Conservation (phyloP, 805 yeast genomes). For the Vanderwaltozyma verrucispora region DNA sequence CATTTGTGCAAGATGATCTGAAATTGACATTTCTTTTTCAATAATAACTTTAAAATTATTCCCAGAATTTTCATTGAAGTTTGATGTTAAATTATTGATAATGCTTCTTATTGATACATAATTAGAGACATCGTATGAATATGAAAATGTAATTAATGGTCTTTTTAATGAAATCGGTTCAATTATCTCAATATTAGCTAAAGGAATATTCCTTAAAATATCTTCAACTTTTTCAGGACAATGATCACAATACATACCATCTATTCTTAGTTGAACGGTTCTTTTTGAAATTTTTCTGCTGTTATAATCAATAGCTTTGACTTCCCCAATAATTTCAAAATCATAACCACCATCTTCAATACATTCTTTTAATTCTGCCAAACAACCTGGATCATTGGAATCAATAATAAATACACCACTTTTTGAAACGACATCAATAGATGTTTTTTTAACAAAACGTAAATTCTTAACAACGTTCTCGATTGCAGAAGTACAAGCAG, state of each 20-base stretch:
- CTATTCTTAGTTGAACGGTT: neutral
- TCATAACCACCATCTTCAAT: neutral
- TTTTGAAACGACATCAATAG: neutral
- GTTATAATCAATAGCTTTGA: too few relatives aligned
- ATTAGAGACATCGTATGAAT: neutral
- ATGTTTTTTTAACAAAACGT: neutral
- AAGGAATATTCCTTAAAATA: too few relatives aligned
- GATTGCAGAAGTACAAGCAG: neutral
- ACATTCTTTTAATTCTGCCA: neutral
- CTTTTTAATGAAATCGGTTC: neutral
- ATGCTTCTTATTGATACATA: neutral
- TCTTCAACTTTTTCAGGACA: neutral
- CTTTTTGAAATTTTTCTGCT: neutral
- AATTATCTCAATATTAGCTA: too few relatives aligned
- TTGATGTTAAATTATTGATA: too few relatives aligned
- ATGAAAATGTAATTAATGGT: constrained; percentile 1
- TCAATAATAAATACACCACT: neutral
- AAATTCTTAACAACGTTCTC: too few relatives aligned
- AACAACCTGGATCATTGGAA: neutral
- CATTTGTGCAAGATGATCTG: neutral
- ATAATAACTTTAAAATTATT: neutral
- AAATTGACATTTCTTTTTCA: neutral
- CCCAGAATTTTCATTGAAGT: neutral
- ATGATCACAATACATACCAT: neutral
- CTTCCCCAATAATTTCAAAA: neutral